Evolutionary conservation across 345 rosid species (phyloP), one percentile per base, ranked within the genome.

Genomic region (Moricandia moricandioides): DNA sequence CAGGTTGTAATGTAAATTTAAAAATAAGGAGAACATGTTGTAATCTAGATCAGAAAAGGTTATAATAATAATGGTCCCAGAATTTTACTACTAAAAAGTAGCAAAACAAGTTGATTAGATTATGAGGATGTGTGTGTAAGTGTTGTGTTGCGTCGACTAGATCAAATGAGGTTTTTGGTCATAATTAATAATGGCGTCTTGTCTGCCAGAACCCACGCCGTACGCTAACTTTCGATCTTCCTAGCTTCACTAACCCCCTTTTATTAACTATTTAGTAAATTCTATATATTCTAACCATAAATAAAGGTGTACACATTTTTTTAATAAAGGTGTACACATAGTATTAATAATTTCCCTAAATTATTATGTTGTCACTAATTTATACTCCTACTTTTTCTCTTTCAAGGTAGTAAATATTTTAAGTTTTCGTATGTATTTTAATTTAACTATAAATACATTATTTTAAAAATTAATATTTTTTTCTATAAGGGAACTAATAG

Each of bases 121-220:
- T 47, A 14, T 12, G 54, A 47, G 51, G n/a, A 40, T 40, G n/a
- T 40, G 75, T 76, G 75, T 69, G 65, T 30, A 54, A 59, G 31
- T 35, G 45, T 39, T 39, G 69, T 31, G 71, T 68, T 76, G 69
- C 70, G 74, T 76, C 56, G 76, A 30, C 52, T 61, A 62, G 68
- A 62, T 60, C 70, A 70, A 78, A 78, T 73, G 62, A 59, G 68
- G 49, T 51, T 67, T 60, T 65, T 71, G 77, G 70, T 72, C 77
- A 67, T 78, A 72, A 67, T 67, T 72, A 72, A 52, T 66, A 58
- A 78, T 78, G 69, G 69, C 73, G 73, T 72, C 77, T 67, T 72
- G 77, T 78, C 81, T 78, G 69, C 73, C 77, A 66, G 69, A 78
- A 33, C 67, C 73, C 51, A 78, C 70, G 78, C 70, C 74, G 78